Evolutionary conservation across 768 basidiomycete species (phyloP).

Genomic region (Galerina sulciceps): DNA sequence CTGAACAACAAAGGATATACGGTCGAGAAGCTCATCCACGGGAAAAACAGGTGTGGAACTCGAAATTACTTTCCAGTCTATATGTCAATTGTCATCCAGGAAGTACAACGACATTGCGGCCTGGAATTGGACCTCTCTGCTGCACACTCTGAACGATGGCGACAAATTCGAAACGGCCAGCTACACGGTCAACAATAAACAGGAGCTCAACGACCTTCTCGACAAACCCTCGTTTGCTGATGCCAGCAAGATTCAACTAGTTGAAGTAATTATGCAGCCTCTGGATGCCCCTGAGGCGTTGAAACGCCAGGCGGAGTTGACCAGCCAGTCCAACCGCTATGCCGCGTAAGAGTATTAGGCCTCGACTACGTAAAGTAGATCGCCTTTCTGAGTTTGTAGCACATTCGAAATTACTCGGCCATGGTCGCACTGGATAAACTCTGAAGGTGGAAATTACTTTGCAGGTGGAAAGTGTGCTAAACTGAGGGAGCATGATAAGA

Average conservation of each 20-base stretch:
- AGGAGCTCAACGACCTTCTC: slow-evolving; percentile 71
- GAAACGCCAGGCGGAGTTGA: slow-evolving; percentile 57
- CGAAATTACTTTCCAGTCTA: neutral
- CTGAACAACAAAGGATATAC: slow-evolving; percentile 86
- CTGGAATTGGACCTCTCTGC: slow-evolving; percentile 76
- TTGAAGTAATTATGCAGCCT: slow-evolving; percentile 79
- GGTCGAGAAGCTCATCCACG: slow-evolving; percentile 83
- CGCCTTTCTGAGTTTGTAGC: too few species aligned
- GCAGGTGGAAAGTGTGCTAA: too few species aligned
- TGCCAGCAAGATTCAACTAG: slow-evolving; percentile 73
- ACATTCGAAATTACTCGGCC: too few species aligned
- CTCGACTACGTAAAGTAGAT: too few species aligned
- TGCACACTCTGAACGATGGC: slow-evolving; percentile 57
- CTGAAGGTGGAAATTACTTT: too few species aligned
- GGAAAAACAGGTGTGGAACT: slow-evolving; percentile 49
- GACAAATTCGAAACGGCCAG: slow-evolving; percentile 50
- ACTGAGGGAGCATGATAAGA: slow-evolving; percentile 25
- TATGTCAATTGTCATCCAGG: slow-evolving; percentile 33
- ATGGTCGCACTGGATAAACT: too few species aligned
- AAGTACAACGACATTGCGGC: slow-evolving; percentile 87
- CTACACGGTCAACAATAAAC: slow-evolving; percentile 69
- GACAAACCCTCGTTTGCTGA: slow-evolving; percentile 61
- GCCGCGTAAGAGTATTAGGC: neutral
- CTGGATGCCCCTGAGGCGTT: slow-evolving; percentile 74
- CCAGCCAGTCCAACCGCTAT: slow-evolving; percentile 55